phyloP scores from a whole-genome alignment of 495 filamentous ascomycete genomes.

The Talaromyces ruber region DNA sequence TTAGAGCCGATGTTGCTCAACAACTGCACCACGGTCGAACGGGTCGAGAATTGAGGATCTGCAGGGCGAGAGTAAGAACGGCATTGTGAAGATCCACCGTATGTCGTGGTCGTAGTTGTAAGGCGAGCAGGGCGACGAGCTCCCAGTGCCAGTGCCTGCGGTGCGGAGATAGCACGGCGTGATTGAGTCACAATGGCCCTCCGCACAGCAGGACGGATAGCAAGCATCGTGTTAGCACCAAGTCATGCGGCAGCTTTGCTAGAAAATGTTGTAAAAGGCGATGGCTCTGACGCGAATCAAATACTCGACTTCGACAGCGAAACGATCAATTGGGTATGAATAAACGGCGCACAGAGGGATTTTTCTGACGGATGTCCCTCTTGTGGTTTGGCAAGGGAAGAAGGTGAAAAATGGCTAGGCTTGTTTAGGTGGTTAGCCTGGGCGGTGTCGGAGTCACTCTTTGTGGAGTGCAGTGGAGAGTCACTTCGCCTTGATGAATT shows the following conservation, averaged over 20 bases:
- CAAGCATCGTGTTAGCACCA: slow-evolving; percentile 35
- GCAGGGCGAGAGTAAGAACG: slow-evolving; percentile 39
- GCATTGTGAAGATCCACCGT: slow-evolving; percentile 10
- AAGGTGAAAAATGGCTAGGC: background rate
- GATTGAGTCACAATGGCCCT: slow-evolving; percentile 36
- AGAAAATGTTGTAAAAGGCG: background rate
- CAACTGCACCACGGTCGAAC: slow-evolving; percentile 86
- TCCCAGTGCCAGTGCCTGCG: slow-evolving; percentile 14
- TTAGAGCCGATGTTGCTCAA: slow-evolving; percentile 95
- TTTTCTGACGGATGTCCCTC: background rate
- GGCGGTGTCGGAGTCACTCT: background rate
- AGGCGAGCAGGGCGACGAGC: background rate
- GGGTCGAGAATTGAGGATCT: slow-evolving; percentile 50
- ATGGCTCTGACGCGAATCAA: background rate
- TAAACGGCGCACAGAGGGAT: slow-evolving; percentile 5
- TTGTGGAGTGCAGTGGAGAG: background rate
- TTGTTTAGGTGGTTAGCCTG: background rate
- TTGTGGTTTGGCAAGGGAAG: background rate
- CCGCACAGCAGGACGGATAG: slow-evolving; percentile 43
- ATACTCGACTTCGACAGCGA: background rate
- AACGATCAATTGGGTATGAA: slow-evolving; percentile 2
- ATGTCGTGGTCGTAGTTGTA: background rate
- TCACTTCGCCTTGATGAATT: background rate
- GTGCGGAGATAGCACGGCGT: slow-evolving; percentile 40
- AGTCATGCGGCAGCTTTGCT: slow-evolving; percentile 40